phyloP scores from a whole-genome alignment of 139 green algal genomes.

The Picocystis salinarum region DNA sequence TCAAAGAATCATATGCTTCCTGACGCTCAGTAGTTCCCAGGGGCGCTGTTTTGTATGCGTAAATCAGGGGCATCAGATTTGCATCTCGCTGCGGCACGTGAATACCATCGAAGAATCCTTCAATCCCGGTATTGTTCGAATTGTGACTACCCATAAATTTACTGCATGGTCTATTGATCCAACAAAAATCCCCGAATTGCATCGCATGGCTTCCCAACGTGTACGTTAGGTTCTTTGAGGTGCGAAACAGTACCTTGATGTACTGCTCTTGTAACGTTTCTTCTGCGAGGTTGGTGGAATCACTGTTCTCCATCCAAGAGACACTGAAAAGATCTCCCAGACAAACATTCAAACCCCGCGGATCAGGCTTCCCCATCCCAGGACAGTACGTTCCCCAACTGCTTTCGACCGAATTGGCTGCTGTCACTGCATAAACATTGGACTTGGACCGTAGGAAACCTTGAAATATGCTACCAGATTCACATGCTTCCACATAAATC shows the following conservation, averaged over 20 bases:
- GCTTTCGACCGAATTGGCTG: conserved; percentile 65
- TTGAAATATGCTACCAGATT: conserved; percentile 83
- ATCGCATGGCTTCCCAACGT: conserved; percentile 47
- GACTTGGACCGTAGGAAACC: conserved; percentile 17
- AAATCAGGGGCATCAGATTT: conserved; percentile 50
- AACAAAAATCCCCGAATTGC: conserved; percentile 46
- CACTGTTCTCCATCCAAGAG: conserved; percentile 81
- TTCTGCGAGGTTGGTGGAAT: conserved; percentile 34
- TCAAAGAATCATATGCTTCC: no score
- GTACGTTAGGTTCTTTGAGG: conserved; percentile 61
- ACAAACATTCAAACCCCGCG: conserved; percentile 53
- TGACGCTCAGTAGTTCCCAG: no score
- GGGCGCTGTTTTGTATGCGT: conserved; percentile 6
- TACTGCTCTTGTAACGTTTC: conserved; percentile 78
- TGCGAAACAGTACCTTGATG: conserved; percentile 44
- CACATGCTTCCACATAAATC: conserved; percentile 81
- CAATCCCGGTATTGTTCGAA: not conserved
- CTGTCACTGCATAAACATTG: conserved; percentile 47
- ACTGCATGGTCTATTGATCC: not conserved
- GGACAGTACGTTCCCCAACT: conserved; percentile 87
- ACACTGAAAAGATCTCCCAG: conserved; percentile 88
- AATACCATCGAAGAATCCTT: conserved; percentile 3
- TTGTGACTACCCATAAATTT: not conserved
- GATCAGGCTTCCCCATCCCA: conserved; percentile 13
- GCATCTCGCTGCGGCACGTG: conserved; percentile 57